Conservation (phyloP, 805 yeast species). For the Hanseniaspora osmophila region DNA sequence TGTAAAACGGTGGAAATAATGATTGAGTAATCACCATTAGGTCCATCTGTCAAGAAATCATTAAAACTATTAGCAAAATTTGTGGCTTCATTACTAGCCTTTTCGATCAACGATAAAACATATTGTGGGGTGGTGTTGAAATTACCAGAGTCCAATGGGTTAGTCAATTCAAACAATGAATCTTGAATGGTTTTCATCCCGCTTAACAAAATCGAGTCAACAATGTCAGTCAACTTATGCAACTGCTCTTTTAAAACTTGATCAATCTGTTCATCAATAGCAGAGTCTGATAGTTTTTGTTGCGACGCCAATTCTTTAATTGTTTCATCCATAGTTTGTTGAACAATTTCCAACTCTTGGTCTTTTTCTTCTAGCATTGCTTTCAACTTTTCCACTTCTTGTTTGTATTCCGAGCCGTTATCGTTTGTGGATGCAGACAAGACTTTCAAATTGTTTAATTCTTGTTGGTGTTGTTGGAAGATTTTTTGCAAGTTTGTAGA, state of each 20-base stretch:
- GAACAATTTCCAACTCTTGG: constrained; percentile 63
- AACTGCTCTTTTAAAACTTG: constrained; percentile 34
- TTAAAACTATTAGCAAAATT: constrained; percentile 71
- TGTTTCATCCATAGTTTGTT: constrained; percentile 67
- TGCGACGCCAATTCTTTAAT: constrained; percentile 42
- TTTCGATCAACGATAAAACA: constrained; percentile 53
- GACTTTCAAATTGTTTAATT: constrained; percentile 37
- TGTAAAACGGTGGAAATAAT: constrained; percentile 50
- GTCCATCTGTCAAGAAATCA: constrained; percentile 63
- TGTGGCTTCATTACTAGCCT: constrained; percentile 55
- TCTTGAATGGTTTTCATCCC: constrained; percentile 66
- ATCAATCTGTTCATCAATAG: constrained; percentile 47
- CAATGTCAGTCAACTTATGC: constrained; percentile 37
- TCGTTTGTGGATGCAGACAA: constrained; percentile 15
- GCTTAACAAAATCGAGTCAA: constrained; percentile 56
- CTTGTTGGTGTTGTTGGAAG: constrained; percentile 48
- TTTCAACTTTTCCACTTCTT: constrained; percentile 23
- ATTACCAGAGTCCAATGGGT: constrained; percentile 75
- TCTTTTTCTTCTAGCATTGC: constrained; percentile 49
- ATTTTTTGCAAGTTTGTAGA: constrained; percentile 48
- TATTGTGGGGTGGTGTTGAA: constrained; percentile 60
- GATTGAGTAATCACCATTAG: constrained; percentile 43
- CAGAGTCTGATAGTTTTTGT: constrained; percentile 33
- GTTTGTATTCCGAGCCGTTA: not conserved
- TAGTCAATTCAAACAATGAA: constrained; percentile 50